Evolutionary conservation across 208 protist species (phyloP), one percentile per base, ranked within the genome.

Genomic region (Wallacemonas sp.): DNA sequence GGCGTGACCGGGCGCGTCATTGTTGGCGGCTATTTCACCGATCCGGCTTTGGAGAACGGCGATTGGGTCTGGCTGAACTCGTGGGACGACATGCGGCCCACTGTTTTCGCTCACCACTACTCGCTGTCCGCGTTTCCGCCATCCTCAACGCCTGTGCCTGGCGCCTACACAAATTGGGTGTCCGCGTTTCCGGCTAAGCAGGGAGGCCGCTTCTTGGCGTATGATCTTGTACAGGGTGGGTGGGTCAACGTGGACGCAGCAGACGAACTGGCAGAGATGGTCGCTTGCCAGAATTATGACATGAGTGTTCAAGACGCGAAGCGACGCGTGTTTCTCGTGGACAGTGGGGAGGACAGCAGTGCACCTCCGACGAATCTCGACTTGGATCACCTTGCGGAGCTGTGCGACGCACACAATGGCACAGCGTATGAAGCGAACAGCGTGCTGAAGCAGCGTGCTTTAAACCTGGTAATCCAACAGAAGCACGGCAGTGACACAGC

Each of bases 161-260:
- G 31, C 4, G n/a, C 28, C 30, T 58, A 58, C 51, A 58, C 51
- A 31, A 58, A 58, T 31, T 58, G 51, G 51, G 51, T 19, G 44
- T 49, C 44, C 17, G 5, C 44, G 5, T 49, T 31, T 30, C 9
- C n/a, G 8, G 6, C 51, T 15, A n/a, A n/a, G n/a, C n/a, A n/a
- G n/a, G n/a, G n/a, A n/a, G 51, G 51, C 21, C 51, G 51, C 5
- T 58, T 58, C 24, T 26, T 58, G 30, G 51, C 51, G 30, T 38
- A 42, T 19, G 44, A 49, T 19, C 17, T 19, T 5, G 9, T 8
- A 22, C 44, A 49, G 17, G 44, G 22, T 19, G 44, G 44, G 17
- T 49, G 44, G 44, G 22, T 19, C 17, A 49, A 49, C 44, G 22
- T 19, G 17, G 17, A 49, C 17, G 44, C 17, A 6, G 44, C 44